A percentile compares a stretch with the other conserved stretches of the same genome.
phyloP scores from a whole-genome alignment of 306 rosid species.

The Prosopis cineraria region DNA sequence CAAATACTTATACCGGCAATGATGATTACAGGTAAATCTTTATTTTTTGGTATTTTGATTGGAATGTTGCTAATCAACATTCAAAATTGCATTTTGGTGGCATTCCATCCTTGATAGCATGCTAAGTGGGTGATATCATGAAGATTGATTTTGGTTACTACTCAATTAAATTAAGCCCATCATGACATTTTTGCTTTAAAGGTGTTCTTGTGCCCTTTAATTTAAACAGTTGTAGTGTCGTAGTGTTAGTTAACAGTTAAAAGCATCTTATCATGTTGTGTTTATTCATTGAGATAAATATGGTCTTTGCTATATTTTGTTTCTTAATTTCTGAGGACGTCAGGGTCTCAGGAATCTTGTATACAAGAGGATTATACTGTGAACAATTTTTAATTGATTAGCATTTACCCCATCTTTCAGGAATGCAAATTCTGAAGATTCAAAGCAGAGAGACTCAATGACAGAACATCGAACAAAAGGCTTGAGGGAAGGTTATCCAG shows the following conservation, averaged over 20 bases:
- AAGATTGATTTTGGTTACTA: conserved; percentile 14
- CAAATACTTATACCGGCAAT: conserved; percentile 55
- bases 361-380: conserved; percentile 21
- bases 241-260: conserved; percentile 2
- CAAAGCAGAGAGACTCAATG: conserved; percentile 49
- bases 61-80: not conserved
- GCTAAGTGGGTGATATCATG: not conserved
- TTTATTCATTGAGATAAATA: conserved; percentile 1
- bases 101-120: not conserved
- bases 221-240: conserved; percentile 2
- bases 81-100: conserved; percentile 11
- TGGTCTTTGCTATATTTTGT: not conserved
- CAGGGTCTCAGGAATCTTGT: conserved; percentile 16
- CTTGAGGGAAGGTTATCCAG: conserved; percentile 56
- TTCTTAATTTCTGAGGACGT: not conserved
- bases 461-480: conserved; percentile 53
- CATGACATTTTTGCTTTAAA: conserved; percentile 3
- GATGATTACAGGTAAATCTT: conserved; percentile 75
- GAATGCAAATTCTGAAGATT: conserved; percentile 51
- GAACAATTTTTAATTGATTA: conserved; percentile 18
- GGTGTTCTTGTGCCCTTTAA: not conserved
- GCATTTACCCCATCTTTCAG: conserved; percentile 43
- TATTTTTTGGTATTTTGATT: conserved; percentile 1
- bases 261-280: not conserved
- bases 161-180: conserved; percentile 9